A percentile compares a stretch with the other conserved stretches of the same genome.
These are phyloP conservation scores for Salix dunnii DNA, from an alignment of 345 rosid species.

Conservation along the genomic window DNA sequence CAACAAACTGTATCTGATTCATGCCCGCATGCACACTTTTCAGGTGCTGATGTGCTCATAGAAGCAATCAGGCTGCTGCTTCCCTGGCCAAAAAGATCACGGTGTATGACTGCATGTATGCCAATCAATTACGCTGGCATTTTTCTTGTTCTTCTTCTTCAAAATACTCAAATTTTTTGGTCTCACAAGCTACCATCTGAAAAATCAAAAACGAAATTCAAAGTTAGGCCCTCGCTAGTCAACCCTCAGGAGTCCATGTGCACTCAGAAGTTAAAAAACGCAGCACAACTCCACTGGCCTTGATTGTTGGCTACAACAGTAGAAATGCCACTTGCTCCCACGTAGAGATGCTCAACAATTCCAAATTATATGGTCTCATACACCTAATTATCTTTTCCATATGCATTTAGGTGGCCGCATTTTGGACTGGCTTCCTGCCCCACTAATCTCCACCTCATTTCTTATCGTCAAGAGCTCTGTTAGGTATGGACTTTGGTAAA, in stretches of 20 bases:
- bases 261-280: not conserved
- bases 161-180: not conserved
- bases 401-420: not conserved
- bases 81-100: not conserved
- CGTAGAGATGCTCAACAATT: not conserved
- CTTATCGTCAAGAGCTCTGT: not conserved
- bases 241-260: slow-evolving; percentile 23
- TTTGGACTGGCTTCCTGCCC: not conserved
- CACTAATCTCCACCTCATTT: not conserved
- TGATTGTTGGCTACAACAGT: slow-evolving; percentile 8
- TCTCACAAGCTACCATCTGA: not conserved
- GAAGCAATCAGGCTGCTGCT: not conserved
- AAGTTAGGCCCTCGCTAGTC: slow-evolving; percentile 3
- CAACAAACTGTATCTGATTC: not conserved
- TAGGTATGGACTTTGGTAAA: not conserved
- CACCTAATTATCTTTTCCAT: not conserved
- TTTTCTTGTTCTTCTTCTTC: not conserved
- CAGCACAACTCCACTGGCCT: not conserved
- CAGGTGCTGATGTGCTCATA: not conserved
- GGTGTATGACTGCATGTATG: not conserved
- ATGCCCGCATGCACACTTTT: not conserved
- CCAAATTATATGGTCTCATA: not conserved
- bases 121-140: not conserved
- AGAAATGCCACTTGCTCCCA: not conserved
- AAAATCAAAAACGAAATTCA: not conserved